Evolutionary conservation across 2,329 filamentous ascomycete genomes (phyloP).

Genomic region (Orbilia quercus): DNA sequence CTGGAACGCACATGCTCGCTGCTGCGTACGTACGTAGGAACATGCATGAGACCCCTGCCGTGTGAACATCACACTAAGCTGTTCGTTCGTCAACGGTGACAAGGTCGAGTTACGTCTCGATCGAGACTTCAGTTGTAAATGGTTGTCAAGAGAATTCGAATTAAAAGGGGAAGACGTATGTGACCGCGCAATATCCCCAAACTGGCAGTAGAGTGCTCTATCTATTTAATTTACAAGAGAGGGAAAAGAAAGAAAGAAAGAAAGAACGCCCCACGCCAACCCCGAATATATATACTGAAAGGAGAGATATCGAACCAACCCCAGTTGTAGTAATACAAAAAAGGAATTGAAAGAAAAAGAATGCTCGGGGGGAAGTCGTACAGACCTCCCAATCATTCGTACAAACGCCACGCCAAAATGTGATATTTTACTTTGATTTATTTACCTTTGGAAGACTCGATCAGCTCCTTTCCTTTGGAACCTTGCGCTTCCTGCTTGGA

Average conservation of each 20-base stretch:
- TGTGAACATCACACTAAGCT: slow-evolving; percentile 1
- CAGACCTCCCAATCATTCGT: slow-evolving; percentile 11
- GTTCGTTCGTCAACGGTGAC: slow-evolving; percentile 47
- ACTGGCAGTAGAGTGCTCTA: slow-evolving; percentile 15
- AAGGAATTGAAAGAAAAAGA: slow-evolving; percentile 16
- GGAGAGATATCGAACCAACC: slow-evolving; percentile 7
- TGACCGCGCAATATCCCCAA: slow-evolving; percentile 2
- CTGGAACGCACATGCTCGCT: slow-evolving; percentile 19
- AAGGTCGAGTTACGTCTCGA: background rate
- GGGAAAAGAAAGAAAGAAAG: no score
- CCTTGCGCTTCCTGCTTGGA: slow-evolving; percentile 26
- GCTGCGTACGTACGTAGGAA: slow-evolving; percentile 35
- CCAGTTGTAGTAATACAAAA: slow-evolving; percentile 15
- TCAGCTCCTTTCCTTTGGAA: slow-evolving; percentile 1
- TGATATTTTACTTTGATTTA: no score
- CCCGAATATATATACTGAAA: slow-evolving; percentile 21
- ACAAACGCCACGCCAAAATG: slow-evolving; percentile 6
- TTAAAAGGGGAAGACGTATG: background rate
- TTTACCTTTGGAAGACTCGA: background rate
- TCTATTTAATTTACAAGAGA: slow-evolving; percentile 11
- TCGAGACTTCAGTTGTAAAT: no score
- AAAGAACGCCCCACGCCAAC: slow-evolving; percentile 7
- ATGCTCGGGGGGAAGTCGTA: background rate
- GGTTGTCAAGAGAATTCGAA: background rate
- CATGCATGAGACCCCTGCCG: slow-evolving; percentile 40